Conservation (phyloP, 2,329 filamentous ascomycete species). For the Epichloe glyceriae region DNA sequence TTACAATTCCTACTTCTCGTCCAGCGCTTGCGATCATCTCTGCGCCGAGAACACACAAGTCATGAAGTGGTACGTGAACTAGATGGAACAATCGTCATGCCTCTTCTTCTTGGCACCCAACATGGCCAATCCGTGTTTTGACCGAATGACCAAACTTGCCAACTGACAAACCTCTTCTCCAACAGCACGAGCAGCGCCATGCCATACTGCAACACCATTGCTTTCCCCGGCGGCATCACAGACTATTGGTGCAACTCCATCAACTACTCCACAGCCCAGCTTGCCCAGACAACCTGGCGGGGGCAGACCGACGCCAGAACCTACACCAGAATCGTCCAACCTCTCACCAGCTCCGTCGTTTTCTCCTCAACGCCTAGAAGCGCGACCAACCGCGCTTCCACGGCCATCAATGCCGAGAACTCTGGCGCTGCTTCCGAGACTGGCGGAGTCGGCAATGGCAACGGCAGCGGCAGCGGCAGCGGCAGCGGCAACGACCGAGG, state of each 20-base stretch:
- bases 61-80: conserved; percentile 29
- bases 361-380: background rate
- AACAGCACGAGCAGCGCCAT: conserved; percentile 21
- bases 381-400: background rate
- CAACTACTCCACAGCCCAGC: conserved; percentile 20
- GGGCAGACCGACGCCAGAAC: conserved; percentile 18
- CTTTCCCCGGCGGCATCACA: conserved; percentile 25
- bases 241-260: conserved; percentile 32
- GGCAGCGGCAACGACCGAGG: conserved; percentile 1
- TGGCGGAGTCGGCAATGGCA: conserved; percentile 1
- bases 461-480: background rate
- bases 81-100: background rate
- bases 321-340: background rate
- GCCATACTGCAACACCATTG: conserved; percentile 33
- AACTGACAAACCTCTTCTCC: background rate
- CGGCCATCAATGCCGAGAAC: background rate
- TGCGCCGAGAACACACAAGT: conserved; percentile 28
- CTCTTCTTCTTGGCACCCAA: too few species aligned
- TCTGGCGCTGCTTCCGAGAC: background rate
- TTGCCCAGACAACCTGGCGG: conserved; percentile 27
- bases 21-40: conserved; percentile 25
- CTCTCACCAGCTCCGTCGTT: background rate
- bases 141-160: too few species aligned
- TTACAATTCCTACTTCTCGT: conserved; percentile 19
- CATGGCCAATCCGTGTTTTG: background rate